These are phyloP conservation scores for Oidiodendron maius DNA, from an alignment of 495 filamentous ascomycete species.

Conservation along the genomic window DNA sequence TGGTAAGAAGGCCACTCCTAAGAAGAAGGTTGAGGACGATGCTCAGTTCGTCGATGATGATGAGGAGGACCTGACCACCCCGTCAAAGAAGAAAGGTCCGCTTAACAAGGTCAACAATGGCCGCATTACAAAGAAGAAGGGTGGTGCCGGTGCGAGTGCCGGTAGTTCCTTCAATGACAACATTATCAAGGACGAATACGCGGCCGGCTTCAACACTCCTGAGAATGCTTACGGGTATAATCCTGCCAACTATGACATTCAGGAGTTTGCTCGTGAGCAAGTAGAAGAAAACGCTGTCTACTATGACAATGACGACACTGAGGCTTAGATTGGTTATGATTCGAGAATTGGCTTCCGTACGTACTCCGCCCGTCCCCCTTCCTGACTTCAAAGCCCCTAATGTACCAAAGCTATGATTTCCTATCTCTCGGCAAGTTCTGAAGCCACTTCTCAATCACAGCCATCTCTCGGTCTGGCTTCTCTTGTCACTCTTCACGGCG, in stretches of 20 bases:
- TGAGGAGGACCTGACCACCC: not conserved
- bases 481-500: too few relatives aligned
- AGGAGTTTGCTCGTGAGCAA: not conserved
- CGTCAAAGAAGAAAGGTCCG: not conserved
- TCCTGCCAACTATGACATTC: not conserved
- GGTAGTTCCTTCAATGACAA: not conserved
- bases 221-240: not conserved
- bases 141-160: not conserved
- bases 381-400: too few relatives aligned
- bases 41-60: constrained; percentile 1
- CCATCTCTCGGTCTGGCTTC: not conserved
- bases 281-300: not conserved
- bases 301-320: not conserved
- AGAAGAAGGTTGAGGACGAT: not conserved
- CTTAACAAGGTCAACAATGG: not conserved
- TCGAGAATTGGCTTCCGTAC: too few relatives aligned
- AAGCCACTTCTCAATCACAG: too few relatives aligned
- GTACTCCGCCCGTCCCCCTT: too few relatives aligned
- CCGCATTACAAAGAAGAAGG: not conserved
- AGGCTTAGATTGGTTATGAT: not conserved
- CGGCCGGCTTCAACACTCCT: too few relatives aligned
- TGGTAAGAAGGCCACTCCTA: constrained; percentile 5
- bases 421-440: too few relatives aligned
- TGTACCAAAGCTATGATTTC: too few relatives aligned
- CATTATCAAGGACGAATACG: too few relatives aligned